Conservation (phyloP, 2,329 filamentous ascomycete species). For the Sodiomyces alkalinus region DNA sequence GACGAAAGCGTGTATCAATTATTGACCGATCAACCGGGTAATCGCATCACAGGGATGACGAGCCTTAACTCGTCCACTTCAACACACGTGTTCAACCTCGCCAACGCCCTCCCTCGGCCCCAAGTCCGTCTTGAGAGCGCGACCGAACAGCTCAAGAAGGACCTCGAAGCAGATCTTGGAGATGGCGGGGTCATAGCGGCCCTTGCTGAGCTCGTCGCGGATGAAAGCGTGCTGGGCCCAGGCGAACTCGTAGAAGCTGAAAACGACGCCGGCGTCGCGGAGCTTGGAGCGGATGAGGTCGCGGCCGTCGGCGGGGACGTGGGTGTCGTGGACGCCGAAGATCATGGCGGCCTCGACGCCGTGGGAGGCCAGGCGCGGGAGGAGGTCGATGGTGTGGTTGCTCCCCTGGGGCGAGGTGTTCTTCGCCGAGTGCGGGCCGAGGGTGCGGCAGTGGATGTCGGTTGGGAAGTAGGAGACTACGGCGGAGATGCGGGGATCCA, state of each 20-base stretch:
- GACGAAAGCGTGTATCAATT: too few species aligned
- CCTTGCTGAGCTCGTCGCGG: constrained; percentile 81
- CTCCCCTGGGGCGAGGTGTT: constrained; percentile 26
- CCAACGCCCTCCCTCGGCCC: constrained; percentile 49
- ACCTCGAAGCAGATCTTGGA: constrained; percentile 85
- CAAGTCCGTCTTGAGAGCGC: constrained; percentile 64
- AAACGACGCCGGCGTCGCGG: constrained; percentile 57
- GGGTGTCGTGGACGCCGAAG: constrained; percentile 81
- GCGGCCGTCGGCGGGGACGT: constrained; percentile 69
- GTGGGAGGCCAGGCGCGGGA: constrained; percentile 58
- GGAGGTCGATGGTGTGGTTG: constrained; percentile 35
- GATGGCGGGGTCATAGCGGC: constrained; percentile 80
- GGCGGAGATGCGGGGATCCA: constrained; percentile 63
- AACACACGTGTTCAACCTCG: constrained; percentile 62
- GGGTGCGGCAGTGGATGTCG: constrained; percentile 66
- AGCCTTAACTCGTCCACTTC: too few species aligned
- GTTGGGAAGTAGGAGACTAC: constrained; percentile 85
- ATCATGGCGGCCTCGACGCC: constrained; percentile 80
- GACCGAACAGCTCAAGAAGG: constrained; percentile 68
- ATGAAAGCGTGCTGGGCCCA: constrained; percentile 95
- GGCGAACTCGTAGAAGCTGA: constrained; percentile 79
- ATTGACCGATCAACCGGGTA: too few species aligned
- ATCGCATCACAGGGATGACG: too few species aligned
- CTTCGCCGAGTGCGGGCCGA: constrained; percentile 45
- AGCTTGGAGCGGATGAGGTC: constrained; percentile 74